Evolutionary conservation across 148 eudicot genomes (phyloP), one percentile per base, ranked within the genome.

Genomic region (Vaccinium corymbosum): DNA sequence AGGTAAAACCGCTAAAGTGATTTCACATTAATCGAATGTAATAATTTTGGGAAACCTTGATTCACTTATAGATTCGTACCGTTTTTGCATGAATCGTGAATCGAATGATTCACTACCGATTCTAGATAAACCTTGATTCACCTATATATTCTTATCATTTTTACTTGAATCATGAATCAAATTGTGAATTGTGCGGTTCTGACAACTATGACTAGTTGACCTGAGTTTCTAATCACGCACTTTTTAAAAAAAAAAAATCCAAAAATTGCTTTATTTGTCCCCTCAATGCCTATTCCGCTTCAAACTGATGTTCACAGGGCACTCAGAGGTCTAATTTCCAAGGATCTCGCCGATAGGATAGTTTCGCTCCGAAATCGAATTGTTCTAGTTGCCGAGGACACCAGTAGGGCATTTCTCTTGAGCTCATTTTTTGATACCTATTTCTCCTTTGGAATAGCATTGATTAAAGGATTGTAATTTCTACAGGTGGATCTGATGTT

Each of bases 401-500:
- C 95, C 77, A 95, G 99, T 96, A 17, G 51, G 79, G 1, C 76
- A 48, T 72, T 53, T 83, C 57, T 75, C 82, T 16, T n/a, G 20
- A 52, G 57, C 68, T 55, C 81, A 11, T 80, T 14, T 52, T 32
- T 57, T 59, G 49, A 19, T 80, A 9, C 27, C 7, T 25, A n/a
- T 10, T 52, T 38, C 4, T 16, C 62, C n/a, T 27, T 14, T 3
- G 5, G 25, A 32, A 10, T 76, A 3, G 7, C 15, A 66, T 49
- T 78, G 42, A 22, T 3, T 49, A 68, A 2, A 35, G 76, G 59
- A 62, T 57, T 80, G 27, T 83, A 10, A 51, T 76, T 57, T 35
- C 38, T 86, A 85, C 88, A 96, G 99, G 86, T 84, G 94, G 89
- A 85, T 89, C 97, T 52, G 95, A 94, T 70, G 79, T 91, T 71